A percentile compares a stretch with the other conserved stretches of the same genome.
Evolutionary conservation across 768 basidiomycete species (phyloP).

Genomic region (Calocybe indica): DNA sequence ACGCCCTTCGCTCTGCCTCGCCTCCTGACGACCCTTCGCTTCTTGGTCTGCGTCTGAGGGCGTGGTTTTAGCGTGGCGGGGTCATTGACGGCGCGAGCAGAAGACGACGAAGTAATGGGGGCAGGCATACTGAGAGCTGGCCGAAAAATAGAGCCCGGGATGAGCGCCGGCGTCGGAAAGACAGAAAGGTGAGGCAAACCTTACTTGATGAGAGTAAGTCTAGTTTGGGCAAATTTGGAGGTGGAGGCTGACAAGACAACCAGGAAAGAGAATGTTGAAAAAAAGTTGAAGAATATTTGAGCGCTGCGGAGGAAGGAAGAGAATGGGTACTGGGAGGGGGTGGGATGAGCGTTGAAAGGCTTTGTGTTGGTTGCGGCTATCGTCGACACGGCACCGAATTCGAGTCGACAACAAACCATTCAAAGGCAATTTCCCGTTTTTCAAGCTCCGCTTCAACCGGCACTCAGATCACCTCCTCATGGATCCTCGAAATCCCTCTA

Average conservation of each 20-base stretch:
- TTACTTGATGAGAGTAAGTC: slow-evolving; percentile 26
- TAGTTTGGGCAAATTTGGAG: background rate
- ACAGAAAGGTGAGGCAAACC: slow-evolving; percentile 12
- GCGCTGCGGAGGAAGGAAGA: slow-evolving; percentile 4
- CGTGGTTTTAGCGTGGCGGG: slow-evolving; percentile 25
- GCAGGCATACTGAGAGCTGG: slow-evolving; percentile 40
- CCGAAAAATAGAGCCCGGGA: slow-evolving; percentile 12
- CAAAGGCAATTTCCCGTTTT: slow-evolving; percentile 4
- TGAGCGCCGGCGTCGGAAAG: slow-evolving; percentile 6
- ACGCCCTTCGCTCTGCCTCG: slow-evolving; percentile 55
- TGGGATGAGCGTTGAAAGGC: slow-evolving; percentile 5
- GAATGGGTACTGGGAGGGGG: slow-evolving; percentile 5
- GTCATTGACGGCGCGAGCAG: slow-evolving; percentile 25
- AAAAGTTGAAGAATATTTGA: slow-evolving; percentile 16
- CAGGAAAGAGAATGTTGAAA: slow-evolving; percentile 13
- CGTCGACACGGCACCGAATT: slow-evolving; percentile 19
- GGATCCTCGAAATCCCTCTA: slow-evolving; percentile 33
- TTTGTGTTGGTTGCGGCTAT: slow-evolving; percentile 10
- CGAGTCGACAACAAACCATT: slow-evolving; percentile 10
- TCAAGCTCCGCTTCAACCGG: slow-evolving; percentile 15
- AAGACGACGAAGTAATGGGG: slow-evolving; percentile 26
- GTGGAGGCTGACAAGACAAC: slow-evolving; percentile 10
- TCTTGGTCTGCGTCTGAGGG: slow-evolving; percentile 27
- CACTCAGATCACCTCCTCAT: slow-evolving; percentile 16
- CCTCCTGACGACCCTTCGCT: slow-evolving; percentile 46